Evolutionary conservation across 805 yeast species (phyloP).

Genomic region (Suhomyces kilbournensis): DNA sequence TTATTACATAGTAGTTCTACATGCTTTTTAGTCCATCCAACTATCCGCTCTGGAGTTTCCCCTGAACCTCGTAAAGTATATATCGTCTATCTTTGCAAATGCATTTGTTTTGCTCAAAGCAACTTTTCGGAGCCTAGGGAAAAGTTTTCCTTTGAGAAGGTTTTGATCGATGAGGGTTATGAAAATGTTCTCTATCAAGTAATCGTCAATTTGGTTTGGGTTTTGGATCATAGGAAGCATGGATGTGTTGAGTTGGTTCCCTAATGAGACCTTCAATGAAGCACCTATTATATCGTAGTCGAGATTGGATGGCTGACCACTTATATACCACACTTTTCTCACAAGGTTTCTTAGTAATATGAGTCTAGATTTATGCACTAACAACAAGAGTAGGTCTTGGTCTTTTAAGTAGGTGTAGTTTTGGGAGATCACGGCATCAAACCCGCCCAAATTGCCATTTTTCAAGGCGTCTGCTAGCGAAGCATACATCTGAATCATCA

Average conservation of each 20-base stretch:
- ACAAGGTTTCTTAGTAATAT: conserved; percentile 46
- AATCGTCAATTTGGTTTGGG: conserved; percentile 27
- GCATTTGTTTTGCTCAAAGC: conserved; percentile 43
- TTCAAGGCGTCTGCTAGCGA: conserved; percentile 36
- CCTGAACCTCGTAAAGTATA: conserved; percentile 16
- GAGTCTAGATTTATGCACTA: conserved; percentile 45
- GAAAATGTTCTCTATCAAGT: conserved; percentile 48
- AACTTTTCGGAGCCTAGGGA: conserved; percentile 37
- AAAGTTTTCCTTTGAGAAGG: conserved; percentile 50
- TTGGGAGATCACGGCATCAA: conserved; percentile 27
- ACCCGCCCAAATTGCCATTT: conserved; percentile 41
- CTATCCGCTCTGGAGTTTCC: conserved; percentile 8
- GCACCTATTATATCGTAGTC: conserved; percentile 25
- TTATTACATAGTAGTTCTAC: background rate
- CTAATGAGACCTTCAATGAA: conserved; percentile 17
- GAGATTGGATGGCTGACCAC: conserved; percentile 23
- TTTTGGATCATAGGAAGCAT: conserved; percentile 6
- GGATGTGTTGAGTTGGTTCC: background rate
- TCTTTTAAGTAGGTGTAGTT: conserved; percentile 36
- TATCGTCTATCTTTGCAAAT: conserved; percentile 32
- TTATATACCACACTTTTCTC: conserved; percentile 28
- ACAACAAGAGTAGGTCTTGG: conserved; percentile 38
- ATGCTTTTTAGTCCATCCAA: conserved; percentile 11
- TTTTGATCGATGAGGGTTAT: conserved; percentile 53
- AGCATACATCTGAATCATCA: conserved; percentile 28